phyloP scores from a whole-genome alignment of 2,329 filamentous ascomycete species.

The Albophoma yamanashiensis region DNA sequence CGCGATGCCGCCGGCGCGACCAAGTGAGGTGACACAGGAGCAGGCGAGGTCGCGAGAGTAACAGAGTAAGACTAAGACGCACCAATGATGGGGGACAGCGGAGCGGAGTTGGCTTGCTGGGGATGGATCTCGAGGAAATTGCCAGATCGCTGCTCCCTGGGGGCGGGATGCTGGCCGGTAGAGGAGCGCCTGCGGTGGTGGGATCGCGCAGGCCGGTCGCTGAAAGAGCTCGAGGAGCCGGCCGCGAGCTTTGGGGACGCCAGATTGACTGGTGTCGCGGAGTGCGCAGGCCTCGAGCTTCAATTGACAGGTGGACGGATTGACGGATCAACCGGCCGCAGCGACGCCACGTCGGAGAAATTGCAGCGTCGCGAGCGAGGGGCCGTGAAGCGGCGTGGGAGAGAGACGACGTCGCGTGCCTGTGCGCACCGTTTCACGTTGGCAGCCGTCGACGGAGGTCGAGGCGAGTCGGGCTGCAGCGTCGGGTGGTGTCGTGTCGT shows the following conservation, averaged over 20 bases:
- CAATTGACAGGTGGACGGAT: background rate
- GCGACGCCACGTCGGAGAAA: background rate
- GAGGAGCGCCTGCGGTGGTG: constrained; percentile 42
- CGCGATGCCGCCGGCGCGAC: background rate
- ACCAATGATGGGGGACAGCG: constrained; percentile 46
- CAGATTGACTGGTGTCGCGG: constrained; percentile 29
- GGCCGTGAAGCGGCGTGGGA: background rate
- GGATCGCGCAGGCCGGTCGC: constrained; percentile 34
- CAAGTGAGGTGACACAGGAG: background rate
- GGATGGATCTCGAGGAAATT: constrained; percentile 19
- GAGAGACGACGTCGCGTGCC: background rate
- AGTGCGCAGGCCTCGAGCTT: background rate
- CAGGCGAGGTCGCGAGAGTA: background rate
- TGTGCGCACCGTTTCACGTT: background rate
- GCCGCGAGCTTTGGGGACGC: constrained; percentile 36
- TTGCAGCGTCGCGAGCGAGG: background rate
- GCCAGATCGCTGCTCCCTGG: constrained; percentile 19
- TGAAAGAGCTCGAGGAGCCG: constrained; percentile 44
- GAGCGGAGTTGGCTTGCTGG: constrained; percentile 15
- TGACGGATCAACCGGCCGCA: background rate
- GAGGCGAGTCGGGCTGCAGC: background rate
- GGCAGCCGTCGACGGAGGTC: background rate
- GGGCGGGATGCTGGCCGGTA: constrained; percentile 17
- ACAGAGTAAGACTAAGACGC: constrained; percentile 29
- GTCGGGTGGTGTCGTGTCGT: background rate